Percentiles rank a stretch among this genome's conserved stretches.
phyloP scores from a whole-genome alignment of 2,329 filamentous ascomycete genomes.

The Ophiostoma perfectum region DNA sequence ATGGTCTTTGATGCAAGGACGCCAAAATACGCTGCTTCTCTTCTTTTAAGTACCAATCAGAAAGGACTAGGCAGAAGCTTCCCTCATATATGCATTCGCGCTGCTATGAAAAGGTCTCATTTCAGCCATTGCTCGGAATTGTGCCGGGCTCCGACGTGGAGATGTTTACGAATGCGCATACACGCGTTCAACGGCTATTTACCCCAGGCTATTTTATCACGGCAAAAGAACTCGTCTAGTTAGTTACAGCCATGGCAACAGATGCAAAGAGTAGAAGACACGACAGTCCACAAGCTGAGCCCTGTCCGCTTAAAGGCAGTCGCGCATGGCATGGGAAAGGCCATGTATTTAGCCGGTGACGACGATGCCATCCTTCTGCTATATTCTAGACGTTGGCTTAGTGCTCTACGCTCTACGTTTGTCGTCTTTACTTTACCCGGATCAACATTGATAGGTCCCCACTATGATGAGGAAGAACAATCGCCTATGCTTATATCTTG shows the following conservation, averaged over 20 bases:
- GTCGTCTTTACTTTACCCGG: neutral
- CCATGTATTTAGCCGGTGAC: neutral
- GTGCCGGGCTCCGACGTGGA: neutral
- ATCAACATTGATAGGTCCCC: neutral
- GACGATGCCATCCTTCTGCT: neutral
- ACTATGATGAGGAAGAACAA: neutral
- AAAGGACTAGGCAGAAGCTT: neutral
- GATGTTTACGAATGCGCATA: neutral
- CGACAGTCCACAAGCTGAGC: too few relatives aligned
- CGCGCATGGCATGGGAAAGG: neutral
- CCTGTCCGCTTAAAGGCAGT: neutral
- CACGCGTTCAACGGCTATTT: neutral
- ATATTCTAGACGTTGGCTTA: too few relatives aligned
- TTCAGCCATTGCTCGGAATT: neutral
- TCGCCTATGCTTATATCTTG: neutral
- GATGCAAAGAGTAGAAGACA: too few relatives aligned
- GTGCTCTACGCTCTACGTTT: neutral
- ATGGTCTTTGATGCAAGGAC: too few relatives aligned
- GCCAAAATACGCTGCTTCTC: neutral
- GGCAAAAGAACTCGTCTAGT: neutral
- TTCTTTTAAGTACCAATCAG: neutral
- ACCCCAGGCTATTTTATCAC: neutral
- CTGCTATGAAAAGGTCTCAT: neutral
- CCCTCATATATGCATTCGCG: constrained; percentile 6
- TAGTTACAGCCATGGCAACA: neutral